A percentile compares a stretch with the other conserved stretches of the same genome.
Conservation (phyloP, 2,329 filamentous ascomycete genomes). For the Alternaria sp. region DNA sequence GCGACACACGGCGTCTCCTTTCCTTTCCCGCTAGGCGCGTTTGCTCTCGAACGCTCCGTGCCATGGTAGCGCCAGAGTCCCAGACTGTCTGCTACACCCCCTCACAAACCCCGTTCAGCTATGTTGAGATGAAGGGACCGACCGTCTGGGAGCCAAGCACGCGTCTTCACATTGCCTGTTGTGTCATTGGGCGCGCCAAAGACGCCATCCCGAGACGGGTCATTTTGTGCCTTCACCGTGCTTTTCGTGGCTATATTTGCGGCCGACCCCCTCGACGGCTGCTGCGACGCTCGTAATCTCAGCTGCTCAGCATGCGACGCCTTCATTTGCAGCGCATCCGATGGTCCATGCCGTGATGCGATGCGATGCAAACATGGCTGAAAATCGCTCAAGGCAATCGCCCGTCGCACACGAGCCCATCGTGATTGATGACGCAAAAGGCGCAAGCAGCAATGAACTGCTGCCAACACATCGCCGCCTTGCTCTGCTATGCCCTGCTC, state of each 20-base stretch:
- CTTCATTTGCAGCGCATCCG: constrained; percentile 29
- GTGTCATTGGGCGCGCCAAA: constrained; percentile 22
- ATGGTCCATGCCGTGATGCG: constrained; percentile 18
- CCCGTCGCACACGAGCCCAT: constrained; percentile 1
- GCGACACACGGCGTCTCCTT: constrained; percentile 39
- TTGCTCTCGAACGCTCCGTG: constrained; percentile 19
- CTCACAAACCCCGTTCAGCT: constrained; percentile 22
- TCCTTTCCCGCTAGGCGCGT: constrained; percentile 16
- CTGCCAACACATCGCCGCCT: constrained; percentile 22
- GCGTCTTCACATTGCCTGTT: constrained; percentile 22
- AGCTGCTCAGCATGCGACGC: constrained; percentile 27
- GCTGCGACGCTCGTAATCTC: constrained; percentile 29
- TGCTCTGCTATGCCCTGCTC: constrained; percentile 5
- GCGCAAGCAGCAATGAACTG: constrained; percentile 24
- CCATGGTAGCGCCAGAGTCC: constrained; percentile 21
- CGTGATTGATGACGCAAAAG: constrained; percentile 34
- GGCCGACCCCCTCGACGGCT: constrained; percentile 31
- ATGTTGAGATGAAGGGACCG: constrained; percentile 22
- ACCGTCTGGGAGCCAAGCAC: constrained; percentile 23
- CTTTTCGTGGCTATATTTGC: constrained; percentile 28
- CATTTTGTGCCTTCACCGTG: constrained; percentile 24
- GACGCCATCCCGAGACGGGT: constrained; percentile 16
- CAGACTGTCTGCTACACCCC: constrained; percentile 18
- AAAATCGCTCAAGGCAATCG: constrained; percentile 27
- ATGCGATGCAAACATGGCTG: constrained; percentile 13